Percentiles rank a stretch among this genome's conserved stretches.
phyloP scores from a whole-genome alignment of 2,329 filamentous ascomycete genomes.

The Botryotinia convoluta region DNA sequence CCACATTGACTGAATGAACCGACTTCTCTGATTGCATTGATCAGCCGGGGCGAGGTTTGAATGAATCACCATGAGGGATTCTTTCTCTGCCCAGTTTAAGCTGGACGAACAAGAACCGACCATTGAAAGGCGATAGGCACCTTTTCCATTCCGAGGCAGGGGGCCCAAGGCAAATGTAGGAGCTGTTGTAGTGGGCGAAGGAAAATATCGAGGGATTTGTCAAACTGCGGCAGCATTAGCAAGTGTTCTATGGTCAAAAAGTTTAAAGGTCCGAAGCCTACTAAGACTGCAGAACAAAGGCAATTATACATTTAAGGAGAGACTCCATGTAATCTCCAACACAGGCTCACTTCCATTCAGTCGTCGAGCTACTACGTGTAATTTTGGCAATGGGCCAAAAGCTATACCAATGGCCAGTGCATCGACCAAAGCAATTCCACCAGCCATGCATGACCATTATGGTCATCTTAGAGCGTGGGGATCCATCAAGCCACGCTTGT shows the following conservation, averaged over 20 bases:
- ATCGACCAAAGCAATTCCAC: not conserved
- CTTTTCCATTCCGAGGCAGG: constrained; percentile 46
- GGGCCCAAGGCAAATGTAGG: constrained; percentile 30
- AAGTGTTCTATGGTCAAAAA: no score
- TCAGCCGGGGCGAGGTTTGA: not conserved
- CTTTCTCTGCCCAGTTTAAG: constrained; percentile 47
- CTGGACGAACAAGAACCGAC: constrained; percentile 38
- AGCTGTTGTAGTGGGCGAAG: not conserved
- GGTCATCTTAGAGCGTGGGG: not conserved
- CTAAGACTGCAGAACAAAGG: not conserved
- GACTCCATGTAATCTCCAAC: constrained; percentile 97
- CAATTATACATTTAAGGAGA: constrained; percentile 44
- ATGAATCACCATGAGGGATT: constrained; percentile 38
- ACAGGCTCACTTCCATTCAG: constrained; percentile 85
- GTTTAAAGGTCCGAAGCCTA: not conserved
- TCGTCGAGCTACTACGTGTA: not conserved
- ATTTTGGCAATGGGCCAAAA: not conserved
- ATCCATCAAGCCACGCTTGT: not conserved
- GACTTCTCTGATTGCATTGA: not conserved
- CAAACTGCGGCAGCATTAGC: not conserved
- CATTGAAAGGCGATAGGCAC: constrained; percentile 49
- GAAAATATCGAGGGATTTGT: not conserved
- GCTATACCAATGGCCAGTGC: not conserved
- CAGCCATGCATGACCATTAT: not conserved
- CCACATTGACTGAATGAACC: not conserved